Evolutionary conservation across 2,329 filamentous ascomycete species (phyloP).

Genomic region (Penicillium brevicompactum): DNA sequence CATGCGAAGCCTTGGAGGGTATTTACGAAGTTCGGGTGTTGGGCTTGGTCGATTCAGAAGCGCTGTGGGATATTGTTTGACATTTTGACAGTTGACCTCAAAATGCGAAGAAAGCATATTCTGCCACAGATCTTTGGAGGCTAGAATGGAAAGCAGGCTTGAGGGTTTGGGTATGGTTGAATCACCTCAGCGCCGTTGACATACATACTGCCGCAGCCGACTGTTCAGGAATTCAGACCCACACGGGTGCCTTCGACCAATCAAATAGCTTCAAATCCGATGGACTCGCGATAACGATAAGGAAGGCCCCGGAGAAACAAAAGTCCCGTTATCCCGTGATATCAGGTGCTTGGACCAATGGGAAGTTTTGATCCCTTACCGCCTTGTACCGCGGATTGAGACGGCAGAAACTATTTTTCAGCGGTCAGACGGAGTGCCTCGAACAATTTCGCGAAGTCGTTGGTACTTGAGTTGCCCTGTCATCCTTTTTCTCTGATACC

Average conservation of each 20-base stretch:
- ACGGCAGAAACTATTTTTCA: background rate
- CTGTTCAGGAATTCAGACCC: background rate
- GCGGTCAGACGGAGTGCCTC: background rate
- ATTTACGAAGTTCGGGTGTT: no score
- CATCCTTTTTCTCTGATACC: constrained; percentile 17
- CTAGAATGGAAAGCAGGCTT: no score
- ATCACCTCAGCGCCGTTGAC: no score
- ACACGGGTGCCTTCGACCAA: background rate
- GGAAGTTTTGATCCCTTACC: background rate
- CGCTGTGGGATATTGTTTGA: no score
- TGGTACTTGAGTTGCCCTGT: constrained; percentile 13
- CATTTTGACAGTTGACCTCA: no score
- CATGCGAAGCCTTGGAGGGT: no score
- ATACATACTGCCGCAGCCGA: no score
- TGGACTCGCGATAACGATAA: background rate
- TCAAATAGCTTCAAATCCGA: background rate
- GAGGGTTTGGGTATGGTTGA: no score
- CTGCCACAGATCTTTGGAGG: no score
- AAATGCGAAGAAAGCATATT: no score
- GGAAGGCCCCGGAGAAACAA: background rate
- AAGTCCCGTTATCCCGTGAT: background rate
- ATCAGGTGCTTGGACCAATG: background rate
- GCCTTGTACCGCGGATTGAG: background rate
- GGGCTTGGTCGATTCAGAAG: no score
- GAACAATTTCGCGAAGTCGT: constrained; percentile 8